Percentiles rank a stretch among this genome's conserved stretches.
phyloP scores from a whole-genome alignment of 805 yeast genomes.

The Isabelozyma heimii region DNA sequence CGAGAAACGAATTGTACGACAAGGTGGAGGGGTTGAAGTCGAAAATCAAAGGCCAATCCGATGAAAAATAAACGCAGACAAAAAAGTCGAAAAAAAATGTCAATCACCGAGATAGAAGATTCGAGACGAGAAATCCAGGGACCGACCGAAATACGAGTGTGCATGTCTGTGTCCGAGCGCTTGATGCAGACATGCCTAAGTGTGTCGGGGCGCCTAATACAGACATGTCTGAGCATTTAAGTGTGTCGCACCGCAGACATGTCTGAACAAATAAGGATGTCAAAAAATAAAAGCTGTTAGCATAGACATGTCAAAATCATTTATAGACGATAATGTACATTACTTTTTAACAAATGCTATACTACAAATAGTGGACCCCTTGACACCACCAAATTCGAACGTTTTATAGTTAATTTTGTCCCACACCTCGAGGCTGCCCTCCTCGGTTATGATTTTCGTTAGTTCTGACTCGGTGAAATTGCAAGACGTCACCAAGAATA shows the following conservation, averaged over 20 bases:
- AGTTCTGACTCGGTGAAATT: conserved; percentile 87
- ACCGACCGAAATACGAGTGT: too few species aligned
- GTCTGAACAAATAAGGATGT: not conserved
- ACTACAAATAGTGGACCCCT: conserved; percentile 86
- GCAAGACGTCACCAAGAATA: conserved; percentile 82
- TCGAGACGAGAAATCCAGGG: not conserved
- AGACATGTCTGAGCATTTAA: too few species aligned
- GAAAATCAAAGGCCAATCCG: conserved; percentile 2
- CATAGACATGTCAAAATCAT: not conserved
- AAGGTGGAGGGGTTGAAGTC: conserved; percentile 38
- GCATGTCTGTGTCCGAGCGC: too few species aligned
- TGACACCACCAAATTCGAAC: conserved; percentile 84
- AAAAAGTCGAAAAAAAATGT: too few species aligned
- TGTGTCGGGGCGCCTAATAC: too few species aligned
- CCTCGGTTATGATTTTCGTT: conserved; percentile 46
- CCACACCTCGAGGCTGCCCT: conserved; percentile 53
- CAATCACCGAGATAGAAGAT: too few species aligned
- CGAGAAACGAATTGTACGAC: conserved; percentile 58
- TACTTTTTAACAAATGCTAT: conserved; percentile 62
- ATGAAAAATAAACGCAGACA: too few species aligned
- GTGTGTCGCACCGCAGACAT: too few species aligned
- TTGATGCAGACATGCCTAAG: too few species aligned
- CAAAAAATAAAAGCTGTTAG: not conserved
- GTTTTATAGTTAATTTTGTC: conserved; percentile 71
- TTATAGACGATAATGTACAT: not conserved